Conservation (phyloP, 139 green algal genomes). For the Ettlia oleoabundans region DNA sequence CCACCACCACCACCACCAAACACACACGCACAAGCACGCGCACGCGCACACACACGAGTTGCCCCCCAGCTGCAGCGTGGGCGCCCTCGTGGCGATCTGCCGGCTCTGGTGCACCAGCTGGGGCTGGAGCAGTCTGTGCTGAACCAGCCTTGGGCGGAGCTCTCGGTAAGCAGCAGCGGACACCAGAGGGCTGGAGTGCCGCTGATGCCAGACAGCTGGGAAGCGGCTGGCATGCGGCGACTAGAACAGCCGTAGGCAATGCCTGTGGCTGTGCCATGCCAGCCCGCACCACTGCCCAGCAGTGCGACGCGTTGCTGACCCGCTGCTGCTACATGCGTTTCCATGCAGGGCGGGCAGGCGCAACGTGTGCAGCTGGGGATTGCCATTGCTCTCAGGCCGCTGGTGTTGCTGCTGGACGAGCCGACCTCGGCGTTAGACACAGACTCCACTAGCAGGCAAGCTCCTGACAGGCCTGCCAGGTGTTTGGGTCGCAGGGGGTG, state of each 20-base stretch:
- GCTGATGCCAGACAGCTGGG: neutral
- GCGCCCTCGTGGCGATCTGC: conserved; percentile 70
- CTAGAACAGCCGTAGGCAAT: too few relatives aligned
- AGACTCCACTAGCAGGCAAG: conserved; percentile 43
- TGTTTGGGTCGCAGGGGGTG: too few relatives aligned
- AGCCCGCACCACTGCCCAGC: too few relatives aligned
- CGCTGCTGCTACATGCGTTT: too few relatives aligned
- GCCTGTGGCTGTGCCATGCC: neutral
- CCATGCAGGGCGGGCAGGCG: conserved; percentile 75
- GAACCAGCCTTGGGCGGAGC: conserved; percentile 76
- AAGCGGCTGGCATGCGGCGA: too few relatives aligned
- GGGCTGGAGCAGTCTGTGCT: conserved; percentile 78
- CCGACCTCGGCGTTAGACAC: conserved; percentile 80
- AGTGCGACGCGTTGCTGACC: too few relatives aligned
- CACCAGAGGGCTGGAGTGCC: neutral
- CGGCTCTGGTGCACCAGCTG: conserved; percentile 68
- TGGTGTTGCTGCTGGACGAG: conserved; percentile 89
- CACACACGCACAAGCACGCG: too few relatives aligned
- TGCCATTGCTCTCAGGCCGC: conserved; percentile 73
- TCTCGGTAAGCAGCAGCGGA: conserved; percentile 66
- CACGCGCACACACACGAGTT: too few relatives aligned
- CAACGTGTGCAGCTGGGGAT: conserved; percentile 83
- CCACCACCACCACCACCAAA: too few relatives aligned
- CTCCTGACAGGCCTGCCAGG: too few relatives aligned
- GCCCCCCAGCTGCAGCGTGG: too few relatives aligned